Evolutionary conservation across 1,139 yeast genomes (phyloP).

Genomic region (Saccharomyces uvarum): DNA sequence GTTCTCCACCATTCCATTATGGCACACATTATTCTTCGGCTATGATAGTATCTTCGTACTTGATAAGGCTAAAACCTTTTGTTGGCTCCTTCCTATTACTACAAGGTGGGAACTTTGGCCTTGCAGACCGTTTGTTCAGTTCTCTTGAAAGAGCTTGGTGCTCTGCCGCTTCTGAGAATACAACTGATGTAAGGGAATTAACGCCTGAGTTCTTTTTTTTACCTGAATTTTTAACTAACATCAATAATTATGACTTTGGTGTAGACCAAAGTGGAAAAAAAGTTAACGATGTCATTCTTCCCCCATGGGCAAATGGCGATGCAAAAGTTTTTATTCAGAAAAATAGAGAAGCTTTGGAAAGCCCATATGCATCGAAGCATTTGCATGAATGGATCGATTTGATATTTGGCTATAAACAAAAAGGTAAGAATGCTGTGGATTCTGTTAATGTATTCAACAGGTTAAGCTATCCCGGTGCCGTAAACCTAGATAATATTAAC

Average conservation of each 20-base stretch:
- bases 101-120: constrained; percentile 85
- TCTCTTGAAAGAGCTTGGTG: constrained; percentile 70
- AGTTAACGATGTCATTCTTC: constrained; percentile 59
- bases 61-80: constrained; percentile 69
- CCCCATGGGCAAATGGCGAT: constrained; percentile 76
- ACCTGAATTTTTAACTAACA: constrained; percentile 65
- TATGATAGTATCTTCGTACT: constrained; percentile 76
- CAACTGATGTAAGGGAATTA: constrained; percentile 79
- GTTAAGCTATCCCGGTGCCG: constrained; percentile 74
- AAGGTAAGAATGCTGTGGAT: constrained; percentile 57
- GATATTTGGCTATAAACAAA: constrained; percentile 71
- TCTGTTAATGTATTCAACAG: constrained; percentile 72
- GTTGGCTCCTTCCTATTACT: constrained; percentile 67
- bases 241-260: constrained; percentile 63
- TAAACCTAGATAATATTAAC: constrained; percentile 60
- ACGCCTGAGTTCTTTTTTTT: constrained; percentile 78
- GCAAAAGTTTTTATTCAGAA: constrained; percentile 63
- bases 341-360: constrained; percentile 75
- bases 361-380: constrained; percentile 67
- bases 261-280: constrained; percentile 50
- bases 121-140: constrained; percentile 71
- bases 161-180: constrained; percentile 68
- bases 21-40: constrained; percentile 92
- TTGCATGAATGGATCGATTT: constrained; percentile 79
- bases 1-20: constrained; percentile 70